Evolutionary conservation across 371 early-diverging fungal genomes (phyloP).

Genomic region (Umbelopsis sp.): DNA sequence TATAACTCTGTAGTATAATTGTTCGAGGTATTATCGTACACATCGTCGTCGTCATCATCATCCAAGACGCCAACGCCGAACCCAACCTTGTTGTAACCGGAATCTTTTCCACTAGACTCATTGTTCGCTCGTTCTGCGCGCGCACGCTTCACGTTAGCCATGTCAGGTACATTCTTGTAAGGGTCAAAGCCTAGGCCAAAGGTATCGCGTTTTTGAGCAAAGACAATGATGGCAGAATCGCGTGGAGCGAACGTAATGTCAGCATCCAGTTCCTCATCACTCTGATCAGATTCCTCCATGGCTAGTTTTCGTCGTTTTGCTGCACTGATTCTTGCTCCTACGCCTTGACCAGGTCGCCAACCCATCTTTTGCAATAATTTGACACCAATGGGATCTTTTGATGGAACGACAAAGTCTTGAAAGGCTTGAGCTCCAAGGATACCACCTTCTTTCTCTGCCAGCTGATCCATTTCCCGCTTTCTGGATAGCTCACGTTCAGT

Average conservation of each 20-base stretch:
- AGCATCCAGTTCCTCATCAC: slow-evolving; percentile 45
- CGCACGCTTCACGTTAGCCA: slow-evolving; percentile 52
- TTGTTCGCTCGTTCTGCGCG: slow-evolving; percentile 27
- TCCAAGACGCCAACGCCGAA: slow-evolving; percentile 53
- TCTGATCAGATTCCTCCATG: slow-evolving; percentile 24
- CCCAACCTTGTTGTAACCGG: slow-evolving; percentile 22
- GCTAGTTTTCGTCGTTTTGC: slow-evolving; percentile 25
- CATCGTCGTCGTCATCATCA: slow-evolving; percentile 57
- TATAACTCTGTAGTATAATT: slow-evolving; percentile 23
- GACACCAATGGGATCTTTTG: slow-evolving; percentile 61
- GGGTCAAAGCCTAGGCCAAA: slow-evolving; percentile 78
- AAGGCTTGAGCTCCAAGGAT: slow-evolving; percentile 24
- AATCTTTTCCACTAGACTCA: neutral
- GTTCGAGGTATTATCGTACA: slow-evolving; percentile 36
- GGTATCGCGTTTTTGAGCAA: slow-evolving; percentile 58
- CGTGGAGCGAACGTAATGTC: slow-evolving; percentile 73
- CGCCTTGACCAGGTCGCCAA: slow-evolving; percentile 86
- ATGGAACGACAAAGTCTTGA: slow-evolving; percentile 57
- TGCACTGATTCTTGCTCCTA: slow-evolving; percentile 67
- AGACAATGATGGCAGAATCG: slow-evolving; percentile 65
- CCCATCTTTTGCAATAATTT: slow-evolving; percentile 78
- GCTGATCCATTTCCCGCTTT: slow-evolving; percentile 42
- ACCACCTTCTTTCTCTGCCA: slow-evolving; percentile 33
- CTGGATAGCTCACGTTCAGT: slow-evolving; percentile 63
- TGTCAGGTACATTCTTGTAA: slow-evolving; percentile 65